Evolutionary conservation across 208 protist species (phyloP), one percentile per base, ranked within the genome.

Genomic region (Endotrypanum monterogeii): DNA sequence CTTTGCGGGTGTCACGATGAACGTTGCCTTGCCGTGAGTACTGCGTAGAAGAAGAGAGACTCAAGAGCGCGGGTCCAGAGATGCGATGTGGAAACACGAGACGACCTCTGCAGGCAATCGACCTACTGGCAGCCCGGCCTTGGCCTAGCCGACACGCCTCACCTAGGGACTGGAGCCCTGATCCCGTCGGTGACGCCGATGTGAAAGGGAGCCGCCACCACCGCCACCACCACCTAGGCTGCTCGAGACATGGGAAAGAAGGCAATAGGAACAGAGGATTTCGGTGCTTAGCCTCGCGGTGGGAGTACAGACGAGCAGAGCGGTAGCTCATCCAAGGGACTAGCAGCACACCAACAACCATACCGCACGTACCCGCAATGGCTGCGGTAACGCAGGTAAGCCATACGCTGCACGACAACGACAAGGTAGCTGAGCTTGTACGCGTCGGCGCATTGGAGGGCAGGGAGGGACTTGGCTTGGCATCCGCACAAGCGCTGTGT

Each of bases 181-280:
- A 30, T 4, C 11, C 0, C 7, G 2, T 20, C 23, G 20, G 54
- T 58, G 54, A 30, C 16, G 25, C 25, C 7, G n/a, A 46, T 5
- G 20, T 9, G 58, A 16, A 2, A 20, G 32, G 44, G 58, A 63
- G 35, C 32, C 58, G 25, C 30, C 58, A 35, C 57, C 57, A 62
- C 57, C 57, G 20, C 61, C 61, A 50, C 25, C 25, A n/a, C 62
- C 2, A 23, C 44, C 23, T 28, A 18, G 62, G 25, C 41, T 25
- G 23, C 8, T 23, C 9, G 25, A 30, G 39, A 20, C 3, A 35
- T 54, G 62, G 14, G 11, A 70, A 70, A 18, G 71, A 79, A 11
- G 82, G 82, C n/a, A 86, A 67, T 23, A 86, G 78, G 73, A 66
- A 66, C 37, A 82, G 28, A 30, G 82, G 62, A 54, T 83, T 77